Percentiles rank a stretch among this genome's conserved stretches.
These are phyloP conservation scores for Mycena galopus DNA, from an alignment of 768 basidiomycete genomes.

Conservation along the genomic window DNA sequence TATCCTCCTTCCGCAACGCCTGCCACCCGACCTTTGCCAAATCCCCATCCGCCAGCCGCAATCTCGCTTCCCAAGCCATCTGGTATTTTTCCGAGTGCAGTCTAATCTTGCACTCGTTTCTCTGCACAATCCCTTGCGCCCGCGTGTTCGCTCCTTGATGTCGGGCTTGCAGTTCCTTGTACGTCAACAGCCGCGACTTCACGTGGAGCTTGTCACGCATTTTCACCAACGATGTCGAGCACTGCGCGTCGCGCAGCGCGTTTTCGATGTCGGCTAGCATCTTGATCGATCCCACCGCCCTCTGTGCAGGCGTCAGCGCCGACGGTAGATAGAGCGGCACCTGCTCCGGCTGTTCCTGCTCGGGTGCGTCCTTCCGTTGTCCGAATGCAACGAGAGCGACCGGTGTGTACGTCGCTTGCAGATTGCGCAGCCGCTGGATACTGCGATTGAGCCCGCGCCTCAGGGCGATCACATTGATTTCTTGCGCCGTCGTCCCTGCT, in stretches of 20 bases:
- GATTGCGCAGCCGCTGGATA: constrained; percentile 7
- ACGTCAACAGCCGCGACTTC: no score
- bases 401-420: constrained; percentile 16
- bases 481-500: no score
- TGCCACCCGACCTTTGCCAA: neutral
- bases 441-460: neutral
- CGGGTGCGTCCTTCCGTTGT: neutral
- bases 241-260: constrained; percentile 37
- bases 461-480: neutral
- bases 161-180: no score
- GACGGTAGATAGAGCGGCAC: constrained; percentile 35
- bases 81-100: constrained; percentile 10
- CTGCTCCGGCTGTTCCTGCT: constrained; percentile 25
- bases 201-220: constrained; percentile 37
- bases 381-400: neutral
- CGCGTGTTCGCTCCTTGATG: constrained; percentile 12
- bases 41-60: neutral
- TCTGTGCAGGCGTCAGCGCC: constrained; percentile 1
- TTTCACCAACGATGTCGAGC: constrained; percentile 29
- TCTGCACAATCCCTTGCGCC: neutral
- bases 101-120: constrained; percentile 1
- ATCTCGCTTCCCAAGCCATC: neutral
- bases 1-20: neutral
- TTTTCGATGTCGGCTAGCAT: constrained; percentile 37
- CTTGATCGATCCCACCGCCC: constrained; percentile 5